Evolutionary conservation across 345 rosid species (phyloP).

Genomic region (Acer campestre): DNA sequence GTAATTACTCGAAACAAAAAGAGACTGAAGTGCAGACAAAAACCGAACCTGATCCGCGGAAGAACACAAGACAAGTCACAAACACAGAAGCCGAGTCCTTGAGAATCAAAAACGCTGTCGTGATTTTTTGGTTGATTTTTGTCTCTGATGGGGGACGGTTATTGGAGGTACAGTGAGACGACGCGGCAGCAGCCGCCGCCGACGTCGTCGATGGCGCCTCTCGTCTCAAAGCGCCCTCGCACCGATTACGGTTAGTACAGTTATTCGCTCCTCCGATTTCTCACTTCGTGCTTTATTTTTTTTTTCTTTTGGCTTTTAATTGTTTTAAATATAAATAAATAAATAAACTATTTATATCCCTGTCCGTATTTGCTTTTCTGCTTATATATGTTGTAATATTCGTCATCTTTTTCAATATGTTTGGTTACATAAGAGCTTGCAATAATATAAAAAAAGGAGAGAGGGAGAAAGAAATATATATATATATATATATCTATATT

Average conservation of each 20-base stretch:
- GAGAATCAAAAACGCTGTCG: background rate
- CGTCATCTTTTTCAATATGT: background rate
- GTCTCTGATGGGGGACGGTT: slow-evolving; percentile 53
- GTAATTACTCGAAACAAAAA: background rate
- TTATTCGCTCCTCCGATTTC: background rate
- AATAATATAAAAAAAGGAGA: background rate
- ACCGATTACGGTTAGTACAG: slow-evolving; percentile 39
- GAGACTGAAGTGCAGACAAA: background rate
- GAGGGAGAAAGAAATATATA: background rate
- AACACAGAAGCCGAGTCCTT: background rate
- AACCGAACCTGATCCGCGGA: background rate
- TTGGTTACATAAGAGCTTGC: background rate
- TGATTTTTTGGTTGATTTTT: background rate
- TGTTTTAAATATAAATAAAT: too few species aligned
- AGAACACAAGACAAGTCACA: background rate
- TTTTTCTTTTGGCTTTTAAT: background rate
- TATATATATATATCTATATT: too few species aligned
- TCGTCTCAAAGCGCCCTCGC: slow-evolving; percentile 56
- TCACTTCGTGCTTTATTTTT: background rate
- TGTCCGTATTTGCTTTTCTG: too few species aligned
- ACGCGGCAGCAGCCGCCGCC: slow-evolving; percentile 39
- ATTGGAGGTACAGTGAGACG: slow-evolving; percentile 48
- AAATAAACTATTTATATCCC: too few species aligned
- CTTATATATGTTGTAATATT: too few species aligned
- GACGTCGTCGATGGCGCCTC: slow-evolving; percentile 30